Percentiles rank a stretch among this genome's conserved stretches.
These are phyloP conservation scores for Prototheca cutis DNA, from an alignment of 163 green algal species.

Conservation along the genomic window DNA sequence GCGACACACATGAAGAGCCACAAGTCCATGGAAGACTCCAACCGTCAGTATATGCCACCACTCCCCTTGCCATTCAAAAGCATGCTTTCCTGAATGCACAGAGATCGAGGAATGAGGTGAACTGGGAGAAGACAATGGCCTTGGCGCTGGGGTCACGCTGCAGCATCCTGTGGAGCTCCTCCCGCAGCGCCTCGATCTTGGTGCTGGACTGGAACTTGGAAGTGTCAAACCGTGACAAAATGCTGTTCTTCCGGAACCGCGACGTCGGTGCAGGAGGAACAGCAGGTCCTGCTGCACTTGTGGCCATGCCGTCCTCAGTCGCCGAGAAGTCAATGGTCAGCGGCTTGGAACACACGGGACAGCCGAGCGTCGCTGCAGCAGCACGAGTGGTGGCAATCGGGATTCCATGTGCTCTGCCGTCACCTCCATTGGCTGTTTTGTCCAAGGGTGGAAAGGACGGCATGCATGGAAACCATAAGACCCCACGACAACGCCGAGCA, in stretches of 20 bases:
- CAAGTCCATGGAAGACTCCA: too few relatives aligned
- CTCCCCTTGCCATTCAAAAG: too few relatives aligned
- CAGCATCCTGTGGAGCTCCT: conserved; percentile 75
- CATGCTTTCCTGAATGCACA: conserved; percentile 70
- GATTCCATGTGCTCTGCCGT: too few relatives aligned
- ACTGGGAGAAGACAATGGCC: conserved; percentile 91
- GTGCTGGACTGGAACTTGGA: conserved; percentile 71
- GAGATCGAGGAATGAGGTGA: conserved; percentile 90
- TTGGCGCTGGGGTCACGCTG: conserved; percentile 63
- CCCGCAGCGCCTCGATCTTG: conserved; percentile 84
- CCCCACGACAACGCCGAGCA: too few relatives aligned
- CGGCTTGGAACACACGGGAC: neutral
- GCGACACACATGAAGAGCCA: too few relatives aligned
- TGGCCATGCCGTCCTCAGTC: neutral
- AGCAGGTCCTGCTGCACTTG: neutral
- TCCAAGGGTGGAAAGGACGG: too few relatives aligned
- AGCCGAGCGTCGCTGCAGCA: too few relatives aligned
- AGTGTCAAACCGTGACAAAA: conserved; percentile 58
- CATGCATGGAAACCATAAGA: too few relatives aligned
- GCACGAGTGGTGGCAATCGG: too few relatives aligned
- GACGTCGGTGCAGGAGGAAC: too few relatives aligned
- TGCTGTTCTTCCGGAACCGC: conserved; percentile 27
- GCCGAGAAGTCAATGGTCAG: neutral
- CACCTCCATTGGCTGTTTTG: too few relatives aligned
- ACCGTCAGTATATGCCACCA: too few relatives aligned